A percentile compares a stretch with the other conserved stretches of the same genome.
Evolutionary conservation across 2,329 filamentous ascomycete genomes (phyloP).

Genomic region (Aspergillus brunneoviolaceus): DNA sequence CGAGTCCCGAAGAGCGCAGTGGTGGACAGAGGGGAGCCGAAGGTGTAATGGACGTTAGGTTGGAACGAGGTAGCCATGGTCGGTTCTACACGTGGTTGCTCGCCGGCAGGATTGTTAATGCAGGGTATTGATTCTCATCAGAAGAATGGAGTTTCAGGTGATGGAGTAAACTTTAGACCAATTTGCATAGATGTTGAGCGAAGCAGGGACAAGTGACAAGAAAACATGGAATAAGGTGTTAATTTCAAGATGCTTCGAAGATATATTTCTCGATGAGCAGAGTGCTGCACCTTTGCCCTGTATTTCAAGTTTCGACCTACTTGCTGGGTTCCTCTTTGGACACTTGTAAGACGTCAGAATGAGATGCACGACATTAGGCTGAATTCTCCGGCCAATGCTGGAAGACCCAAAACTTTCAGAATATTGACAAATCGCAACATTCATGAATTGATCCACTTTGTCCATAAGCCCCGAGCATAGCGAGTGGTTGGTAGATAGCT

Average conservation of each 20-base stretch:
- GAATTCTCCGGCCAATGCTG: not conserved
- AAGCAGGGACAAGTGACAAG: too few relatives aligned
- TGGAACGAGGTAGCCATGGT: conserved; percentile 20
- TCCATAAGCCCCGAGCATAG: not conserved
- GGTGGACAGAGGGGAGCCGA: conserved; percentile 8
- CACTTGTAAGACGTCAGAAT: not conserved
- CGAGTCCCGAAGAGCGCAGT: conserved; percentile 2
- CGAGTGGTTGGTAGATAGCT: too few relatives aligned
- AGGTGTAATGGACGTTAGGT: conserved; percentile 15
- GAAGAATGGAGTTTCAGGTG: too few relatives aligned
- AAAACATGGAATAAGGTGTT: too few relatives aligned
- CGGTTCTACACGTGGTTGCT: not conserved
- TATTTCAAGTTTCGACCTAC: not conserved
- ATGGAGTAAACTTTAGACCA: too few relatives aligned
- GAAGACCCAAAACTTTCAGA: not conserved
- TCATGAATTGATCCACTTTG: not conserved
- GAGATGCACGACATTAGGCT: not conserved
- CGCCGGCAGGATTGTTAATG: not conserved
- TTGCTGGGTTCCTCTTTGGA: not conserved
- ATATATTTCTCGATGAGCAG: not conserved
- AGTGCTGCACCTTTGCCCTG: not conserved
- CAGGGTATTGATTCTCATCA: too few relatives aligned
- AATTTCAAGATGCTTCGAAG: too few relatives aligned
- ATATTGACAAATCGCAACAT: not conserved
- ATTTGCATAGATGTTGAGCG: too few relatives aligned